These are phyloP conservation scores for Saturnispora silvae DNA, from an alignment of 805 yeast genomes.

Conservation along the genomic window DNA sequence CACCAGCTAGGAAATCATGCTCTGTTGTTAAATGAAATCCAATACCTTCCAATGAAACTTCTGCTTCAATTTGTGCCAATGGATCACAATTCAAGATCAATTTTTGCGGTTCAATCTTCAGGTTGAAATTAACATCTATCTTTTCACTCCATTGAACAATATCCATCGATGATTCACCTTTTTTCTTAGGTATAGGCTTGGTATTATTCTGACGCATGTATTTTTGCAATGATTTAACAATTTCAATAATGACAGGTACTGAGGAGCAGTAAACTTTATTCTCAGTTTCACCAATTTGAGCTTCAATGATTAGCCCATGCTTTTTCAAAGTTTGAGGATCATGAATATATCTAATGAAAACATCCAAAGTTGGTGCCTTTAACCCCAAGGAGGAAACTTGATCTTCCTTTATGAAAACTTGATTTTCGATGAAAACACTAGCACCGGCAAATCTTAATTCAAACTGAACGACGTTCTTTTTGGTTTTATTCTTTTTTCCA, in stretches of 20 bases:
- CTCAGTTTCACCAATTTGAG: conserved; percentile 56
- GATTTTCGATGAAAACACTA: conserved; percentile 37
- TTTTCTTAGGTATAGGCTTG: not conserved
- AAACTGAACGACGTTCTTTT: conserved; percentile 34
- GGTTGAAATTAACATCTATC: conserved; percentile 50
- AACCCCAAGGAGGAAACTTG: conserved; percentile 44
- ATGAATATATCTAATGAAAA: conserved; percentile 44
- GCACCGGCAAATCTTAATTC: conserved; percentile 62
- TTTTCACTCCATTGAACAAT: conserved; percentile 39
- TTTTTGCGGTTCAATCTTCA: conserved; percentile 63
- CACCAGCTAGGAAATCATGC: conserved; percentile 29
- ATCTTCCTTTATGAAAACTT: conserved; percentile 32
- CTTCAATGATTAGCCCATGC: conserved; percentile 40
- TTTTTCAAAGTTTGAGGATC: conserved; percentile 26
- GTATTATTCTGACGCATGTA: conserved; percentile 29
- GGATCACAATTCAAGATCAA: conserved; percentile 85
- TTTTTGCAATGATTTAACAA: conserved; percentile 38
- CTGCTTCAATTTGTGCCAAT: conserved; percentile 83
- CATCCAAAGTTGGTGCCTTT: conserved; percentile 65
- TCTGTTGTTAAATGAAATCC: conserved; percentile 46
- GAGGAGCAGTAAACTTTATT: conserved; percentile 64
- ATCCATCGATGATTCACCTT: conserved; percentile 19
- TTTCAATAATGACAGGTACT: conserved; percentile 64
- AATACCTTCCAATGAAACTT: conserved; percentile 64
- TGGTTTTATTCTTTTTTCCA: not conserved